Conservation (phyloP, 2,329 filamentous ascomycete genomes). For the Alternaria ethzedia region DNA sequence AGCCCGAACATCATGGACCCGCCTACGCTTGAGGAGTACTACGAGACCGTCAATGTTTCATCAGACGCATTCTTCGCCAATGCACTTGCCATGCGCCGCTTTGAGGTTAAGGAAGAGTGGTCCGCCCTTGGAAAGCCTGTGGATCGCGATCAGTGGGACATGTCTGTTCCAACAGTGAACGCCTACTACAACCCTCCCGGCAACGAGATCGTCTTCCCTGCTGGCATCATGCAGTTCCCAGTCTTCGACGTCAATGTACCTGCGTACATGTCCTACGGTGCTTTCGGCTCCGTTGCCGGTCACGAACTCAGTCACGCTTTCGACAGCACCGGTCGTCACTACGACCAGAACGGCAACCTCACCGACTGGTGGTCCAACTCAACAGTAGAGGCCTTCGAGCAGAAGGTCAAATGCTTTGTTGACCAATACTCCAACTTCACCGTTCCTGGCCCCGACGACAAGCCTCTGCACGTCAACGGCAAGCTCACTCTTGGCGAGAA, state of each 20-base stretch:
- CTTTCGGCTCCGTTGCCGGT: constrained; percentile 70
- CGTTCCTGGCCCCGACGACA: constrained; percentile 62
- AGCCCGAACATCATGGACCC: constrained; percentile 68
- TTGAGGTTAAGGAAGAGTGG: constrained; percentile 61
- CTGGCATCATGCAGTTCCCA: constrained; percentile 72
- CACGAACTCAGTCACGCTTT: constrained; percentile 76
- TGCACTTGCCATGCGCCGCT: constrained; percentile 57
- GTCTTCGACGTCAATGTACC: constrained; percentile 69
- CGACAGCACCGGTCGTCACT: constrained; percentile 69
- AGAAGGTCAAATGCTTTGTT: constrained; percentile 69
- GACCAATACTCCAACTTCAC: constrained; percentile 70
- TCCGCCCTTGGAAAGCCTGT: constrained; percentile 65
- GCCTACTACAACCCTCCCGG: constrained; percentile 69
- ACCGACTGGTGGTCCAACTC: constrained; percentile 71
- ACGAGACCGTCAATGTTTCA: constrained; percentile 60
- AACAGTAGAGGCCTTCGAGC: constrained; percentile 64
- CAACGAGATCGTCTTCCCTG: constrained; percentile 74
- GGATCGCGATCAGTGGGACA: constrained; percentile 65
- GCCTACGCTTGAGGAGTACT: constrained; percentile 62
- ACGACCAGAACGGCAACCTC: constrained; percentile 68
- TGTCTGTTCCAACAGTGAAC: constrained; percentile 65
- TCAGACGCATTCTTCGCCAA: constrained; percentile 65
- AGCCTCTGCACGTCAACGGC: constrained; percentile 68
- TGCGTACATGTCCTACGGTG: constrained; percentile 71
- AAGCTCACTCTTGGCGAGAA: constrained; percentile 71